Conservation (phyloP, 73 alveolate species). For the Uronychia binucleata region DNA sequence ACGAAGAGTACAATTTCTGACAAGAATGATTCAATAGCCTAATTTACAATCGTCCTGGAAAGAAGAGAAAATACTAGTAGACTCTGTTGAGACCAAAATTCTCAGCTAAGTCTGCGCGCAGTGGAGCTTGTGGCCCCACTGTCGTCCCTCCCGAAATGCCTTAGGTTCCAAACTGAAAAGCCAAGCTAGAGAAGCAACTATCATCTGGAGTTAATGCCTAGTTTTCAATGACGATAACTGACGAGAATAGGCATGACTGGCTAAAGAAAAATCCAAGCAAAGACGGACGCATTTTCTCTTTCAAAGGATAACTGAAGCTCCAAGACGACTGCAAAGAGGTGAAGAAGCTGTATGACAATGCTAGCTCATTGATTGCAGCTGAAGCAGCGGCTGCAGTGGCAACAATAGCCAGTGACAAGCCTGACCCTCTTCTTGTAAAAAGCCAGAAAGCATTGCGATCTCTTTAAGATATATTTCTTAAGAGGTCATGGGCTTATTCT, state of each 20-base stretch:
- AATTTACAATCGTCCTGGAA: neutral
- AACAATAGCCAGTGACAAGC: neutral
- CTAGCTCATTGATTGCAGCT: neutral
- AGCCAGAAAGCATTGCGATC: neutral
- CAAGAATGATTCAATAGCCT: neutral
- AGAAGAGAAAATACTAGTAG: neutral
- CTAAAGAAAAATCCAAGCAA: neutral
- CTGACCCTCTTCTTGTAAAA: neutral
- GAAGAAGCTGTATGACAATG: neutral
- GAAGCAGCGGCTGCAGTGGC: neutral
- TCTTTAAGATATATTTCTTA: neutral
- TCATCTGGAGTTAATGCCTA: neutral
- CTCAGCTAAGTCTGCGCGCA: neutral
- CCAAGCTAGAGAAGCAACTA: neutral
- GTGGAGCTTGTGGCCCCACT: neutral
- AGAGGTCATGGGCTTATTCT: neutral
- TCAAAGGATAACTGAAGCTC: neutral
- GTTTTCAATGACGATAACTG: neutral
- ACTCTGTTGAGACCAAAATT: neutral
- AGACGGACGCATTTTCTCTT: neutral
- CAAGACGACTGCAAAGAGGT: neutral
- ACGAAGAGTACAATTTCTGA: neutral
- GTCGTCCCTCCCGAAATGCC: neutral
- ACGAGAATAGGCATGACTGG: neutral
- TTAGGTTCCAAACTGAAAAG: neutral